Percentiles rank a stretch among this genome's conserved stretches.
Evolutionary conservation across 352 stramenopile species (phyloP).

Genomic region (Ochromonadaceae sp.): DNA sequence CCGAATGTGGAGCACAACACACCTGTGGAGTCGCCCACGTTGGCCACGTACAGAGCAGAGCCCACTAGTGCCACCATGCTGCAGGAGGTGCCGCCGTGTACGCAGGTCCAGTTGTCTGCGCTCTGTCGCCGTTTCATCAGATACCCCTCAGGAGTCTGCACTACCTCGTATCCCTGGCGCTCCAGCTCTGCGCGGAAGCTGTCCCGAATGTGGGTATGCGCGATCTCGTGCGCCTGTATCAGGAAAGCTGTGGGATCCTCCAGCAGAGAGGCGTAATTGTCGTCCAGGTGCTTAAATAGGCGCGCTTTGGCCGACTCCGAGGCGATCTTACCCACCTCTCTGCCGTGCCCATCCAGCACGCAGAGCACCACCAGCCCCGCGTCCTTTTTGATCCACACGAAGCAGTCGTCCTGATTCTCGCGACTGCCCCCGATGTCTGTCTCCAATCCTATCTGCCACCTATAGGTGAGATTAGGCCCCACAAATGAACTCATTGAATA

Average conservation of each 20-base stretch:
- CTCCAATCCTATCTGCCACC: no score
- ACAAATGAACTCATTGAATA: no score
- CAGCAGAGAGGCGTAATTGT: slow-evolving; percentile 34
- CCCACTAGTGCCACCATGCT: slow-evolving; percentile 54
- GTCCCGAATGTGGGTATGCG: slow-evolving; percentile 45
- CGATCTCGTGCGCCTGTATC: slow-evolving; percentile 38
- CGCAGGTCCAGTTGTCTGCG: slow-evolving; percentile 34
- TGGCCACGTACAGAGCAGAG: slow-evolving; percentile 32
- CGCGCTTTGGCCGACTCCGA: slow-evolving; percentile 43
- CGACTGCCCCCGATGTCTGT: slow-evolving; percentile 35
- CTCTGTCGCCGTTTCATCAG: slow-evolving; percentile 32
- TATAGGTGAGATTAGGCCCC: no score
- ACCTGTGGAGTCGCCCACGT: slow-evolving; percentile 55
- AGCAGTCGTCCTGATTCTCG: slow-evolving; percentile 73
- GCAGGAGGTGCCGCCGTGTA: slow-evolving; percentile 66
- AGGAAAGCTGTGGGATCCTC: slow-evolving; percentile 40
- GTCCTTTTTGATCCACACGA: slow-evolving; percentile 38
- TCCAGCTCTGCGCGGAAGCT: slow-evolving; percentile 45
- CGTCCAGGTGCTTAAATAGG: slow-evolving; percentile 45
- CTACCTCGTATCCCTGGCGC: slow-evolving; percentile 39
- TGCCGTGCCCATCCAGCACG: slow-evolving; percentile 64
- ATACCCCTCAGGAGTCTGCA: slow-evolving; percentile 41
- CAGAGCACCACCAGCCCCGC: slow-evolving; percentile 38
- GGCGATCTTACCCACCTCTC: slow-evolving; percentile 49
- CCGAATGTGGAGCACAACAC: slow-evolving; percentile 32